phyloP scores from a whole-genome alignment of 768 basidiomycete genomes.

The Hortiboletus campestris region DNA sequence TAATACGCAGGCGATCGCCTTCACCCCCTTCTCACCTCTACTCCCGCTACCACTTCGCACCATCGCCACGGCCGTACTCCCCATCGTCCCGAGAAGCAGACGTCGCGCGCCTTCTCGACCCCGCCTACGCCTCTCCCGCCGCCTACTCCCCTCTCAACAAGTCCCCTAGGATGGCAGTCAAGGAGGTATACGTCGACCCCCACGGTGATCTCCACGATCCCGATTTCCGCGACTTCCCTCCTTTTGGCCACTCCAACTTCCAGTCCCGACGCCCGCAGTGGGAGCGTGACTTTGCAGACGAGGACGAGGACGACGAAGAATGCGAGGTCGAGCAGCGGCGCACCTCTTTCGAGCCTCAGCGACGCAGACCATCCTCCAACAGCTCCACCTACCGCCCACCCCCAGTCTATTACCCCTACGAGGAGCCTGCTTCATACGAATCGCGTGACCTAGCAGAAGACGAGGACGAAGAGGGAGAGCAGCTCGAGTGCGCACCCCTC shows the following conservation, averaged over 20 bases:
- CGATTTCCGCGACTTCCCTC: conserved; percentile 64
- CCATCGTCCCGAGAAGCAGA: conserved; percentile 45
- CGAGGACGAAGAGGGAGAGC: conserved; percentile 26
- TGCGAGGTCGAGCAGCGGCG: conserved; percentile 14
- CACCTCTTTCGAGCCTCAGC: conserved; percentile 20
- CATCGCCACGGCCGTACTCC: conserved; percentile 29
- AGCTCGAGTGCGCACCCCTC: conserved; percentile 15
- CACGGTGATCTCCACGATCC: conserved; percentile 66
- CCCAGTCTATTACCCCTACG: conserved; percentile 24
- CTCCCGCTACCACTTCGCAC: background rate
- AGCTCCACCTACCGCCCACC: conserved; percentile 17
- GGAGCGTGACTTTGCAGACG: conserved; percentile 33
- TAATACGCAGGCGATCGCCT: conserved; percentile 24
- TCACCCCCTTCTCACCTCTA: conserved; percentile 22
- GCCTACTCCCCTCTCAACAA: conserved; percentile 23
- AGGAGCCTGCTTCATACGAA: conserved; percentile 32
- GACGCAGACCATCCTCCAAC: conserved; percentile 25
- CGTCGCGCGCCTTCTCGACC: conserved; percentile 64
- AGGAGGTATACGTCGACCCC: conserved; percentile 54
- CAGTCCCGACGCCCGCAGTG: conserved; percentile 32
- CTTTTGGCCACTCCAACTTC: conserved; percentile 23
- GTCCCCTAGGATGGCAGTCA: conserved; percentile 14
- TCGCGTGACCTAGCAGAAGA: conserved; percentile 26
- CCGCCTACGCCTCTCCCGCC: conserved; percentile 48
- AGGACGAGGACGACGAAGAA: conserved; percentile 31